These are phyloP conservation scores for Pyrenochaeta sp. DNA, from an alignment of 2,329 filamentous ascomycete genomes.

Conservation along the genomic window DNA sequence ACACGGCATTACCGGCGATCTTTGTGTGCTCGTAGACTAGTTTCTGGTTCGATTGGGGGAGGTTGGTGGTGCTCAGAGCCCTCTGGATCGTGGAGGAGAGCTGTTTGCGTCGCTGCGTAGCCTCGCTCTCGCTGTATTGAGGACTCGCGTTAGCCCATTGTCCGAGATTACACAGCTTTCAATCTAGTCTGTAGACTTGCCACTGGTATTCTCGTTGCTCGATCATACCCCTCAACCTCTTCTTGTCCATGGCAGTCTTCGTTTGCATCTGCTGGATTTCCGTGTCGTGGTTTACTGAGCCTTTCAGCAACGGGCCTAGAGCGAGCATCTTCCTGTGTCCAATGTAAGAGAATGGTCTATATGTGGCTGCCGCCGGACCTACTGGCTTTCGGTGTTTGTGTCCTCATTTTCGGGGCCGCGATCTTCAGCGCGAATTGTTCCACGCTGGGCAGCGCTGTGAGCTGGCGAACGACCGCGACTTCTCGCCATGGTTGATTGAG, in stretches of 20 bases:
- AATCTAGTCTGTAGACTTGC: no score
- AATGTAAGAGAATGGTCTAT: no score
- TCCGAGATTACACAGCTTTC: no score
- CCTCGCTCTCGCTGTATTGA: constrained; percentile 21
- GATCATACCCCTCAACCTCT: constrained; percentile 22
- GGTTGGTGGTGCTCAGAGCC: constrained; percentile 25
- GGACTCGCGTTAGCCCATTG: no score
- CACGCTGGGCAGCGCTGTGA: background rate
- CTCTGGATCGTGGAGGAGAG: constrained; percentile 23
- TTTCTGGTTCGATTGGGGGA: background rate
- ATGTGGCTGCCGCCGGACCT: no score
- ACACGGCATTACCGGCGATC: constrained; percentile 22
- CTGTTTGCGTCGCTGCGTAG: constrained; percentile 27
- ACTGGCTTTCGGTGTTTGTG: constrained; percentile 35
- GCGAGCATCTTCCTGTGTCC: constrained; percentile 35
- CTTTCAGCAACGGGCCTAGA: constrained; percentile 24
- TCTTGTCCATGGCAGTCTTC: constrained; percentile 25
- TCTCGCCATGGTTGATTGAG: constrained; percentile 25
- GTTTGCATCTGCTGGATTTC: constrained; percentile 30
- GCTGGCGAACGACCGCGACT: constrained; percentile 9
- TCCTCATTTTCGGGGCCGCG: constrained; percentile 12
- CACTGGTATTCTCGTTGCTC: constrained; percentile 25
- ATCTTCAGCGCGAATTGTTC: constrained; percentile 8
- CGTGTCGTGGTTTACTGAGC: constrained; percentile 25
- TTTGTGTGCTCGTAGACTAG: constrained; percentile 18